Conservation (phyloP, 139 green algal genomes). For the Prasinococcaceae sp. region DNA sequence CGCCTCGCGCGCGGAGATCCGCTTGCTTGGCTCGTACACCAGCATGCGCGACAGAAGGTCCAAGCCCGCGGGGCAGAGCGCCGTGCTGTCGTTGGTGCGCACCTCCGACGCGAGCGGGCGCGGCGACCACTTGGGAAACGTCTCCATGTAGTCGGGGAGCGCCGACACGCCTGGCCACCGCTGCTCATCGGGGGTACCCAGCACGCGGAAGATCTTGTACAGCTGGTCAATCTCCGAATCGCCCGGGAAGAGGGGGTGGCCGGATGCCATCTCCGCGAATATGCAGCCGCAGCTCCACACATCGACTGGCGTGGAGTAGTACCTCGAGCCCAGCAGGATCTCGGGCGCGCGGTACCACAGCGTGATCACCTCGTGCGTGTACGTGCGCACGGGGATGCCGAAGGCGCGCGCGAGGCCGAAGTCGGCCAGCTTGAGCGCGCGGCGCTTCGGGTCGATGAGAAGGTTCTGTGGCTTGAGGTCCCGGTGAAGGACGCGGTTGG, state of each 20-base stretch:
- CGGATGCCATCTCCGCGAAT: constrained; percentile 88
- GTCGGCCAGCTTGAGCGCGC: constrained; percentile 91
- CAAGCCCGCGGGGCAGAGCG: background rate
- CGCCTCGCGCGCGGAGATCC: constrained; percentile 18
- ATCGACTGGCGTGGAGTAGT: constrained; percentile 91
- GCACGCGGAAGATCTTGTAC: constrained; percentile 24
- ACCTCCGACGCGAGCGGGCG: no score
- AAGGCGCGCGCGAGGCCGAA: constrained; percentile 91
- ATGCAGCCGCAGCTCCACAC: constrained; percentile 96
- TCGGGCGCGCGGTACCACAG: constrained; percentile 95
- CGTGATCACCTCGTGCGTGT: constrained; percentile 69
- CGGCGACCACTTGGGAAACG: constrained; percentile 32
- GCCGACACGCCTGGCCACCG: constrained; percentile 27
- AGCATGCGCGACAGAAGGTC: constrained; percentile 16
- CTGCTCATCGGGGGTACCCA: constrained; percentile 29
- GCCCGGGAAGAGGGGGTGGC: constrained; percentile 57
- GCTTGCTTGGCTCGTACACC: constrained; percentile 19
- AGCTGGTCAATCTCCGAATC: constrained; percentile 53
- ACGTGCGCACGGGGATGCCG: constrained; percentile 70
- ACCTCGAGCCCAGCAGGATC: constrained; percentile 85
- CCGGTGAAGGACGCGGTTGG: constrained; percentile 73
- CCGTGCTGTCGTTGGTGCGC: no score
- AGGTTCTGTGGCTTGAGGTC: constrained; percentile 98
- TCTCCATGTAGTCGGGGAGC: constrained; percentile 30
- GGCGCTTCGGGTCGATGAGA: constrained; percentile 68